Evolutionary conservation across 805 yeast genomes (phyloP).

Genomic region (Clavispora vitiphila): DNA sequence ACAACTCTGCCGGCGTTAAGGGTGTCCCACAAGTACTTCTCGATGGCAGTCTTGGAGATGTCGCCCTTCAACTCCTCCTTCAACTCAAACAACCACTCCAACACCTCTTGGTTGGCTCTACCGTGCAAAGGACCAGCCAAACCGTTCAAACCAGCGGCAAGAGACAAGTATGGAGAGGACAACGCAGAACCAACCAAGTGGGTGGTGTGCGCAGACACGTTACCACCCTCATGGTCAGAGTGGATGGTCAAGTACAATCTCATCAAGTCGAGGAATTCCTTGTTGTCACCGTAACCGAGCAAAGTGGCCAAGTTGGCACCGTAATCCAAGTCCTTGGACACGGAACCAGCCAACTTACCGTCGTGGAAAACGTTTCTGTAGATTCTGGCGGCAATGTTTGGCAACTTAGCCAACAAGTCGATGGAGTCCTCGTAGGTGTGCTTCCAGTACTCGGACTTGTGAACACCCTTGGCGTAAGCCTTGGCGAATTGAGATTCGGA

Average conservation of each 20-base stretch:
- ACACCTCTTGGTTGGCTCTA: slow-evolving; percentile 80
- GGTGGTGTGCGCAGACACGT: slow-evolving; percentile 77
- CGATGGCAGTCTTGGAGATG: slow-evolving; percentile 48
- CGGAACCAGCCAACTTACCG: slow-evolving; percentile 49
- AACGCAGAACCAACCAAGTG: slow-evolving; percentile 80
- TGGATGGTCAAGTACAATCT: slow-evolving; percentile 71
- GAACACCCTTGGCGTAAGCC: slow-evolving; percentile 66
- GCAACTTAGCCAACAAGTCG: slow-evolving; percentile 67
- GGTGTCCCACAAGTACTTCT: slow-evolving; percentile 64
- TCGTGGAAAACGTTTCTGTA: slow-evolving; percentile 58
- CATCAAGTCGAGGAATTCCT: slow-evolving; percentile 63
- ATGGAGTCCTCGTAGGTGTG: slow-evolving; percentile 68
- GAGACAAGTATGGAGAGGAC: slow-evolving; percentile 69
- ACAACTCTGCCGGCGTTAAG: slow-evolving; percentile 72
- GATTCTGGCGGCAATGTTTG: slow-evolving; percentile 68
- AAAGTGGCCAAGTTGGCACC: slow-evolving; percentile 63
- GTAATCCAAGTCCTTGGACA: slow-evolving; percentile 59
- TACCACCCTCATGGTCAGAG: slow-evolving; percentile 83
- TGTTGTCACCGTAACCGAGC: slow-evolving; percentile 55
- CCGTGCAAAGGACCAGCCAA: slow-evolving; percentile 87
- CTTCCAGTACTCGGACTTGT: slow-evolving; percentile 72
- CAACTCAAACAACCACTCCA: slow-evolving; percentile 66
- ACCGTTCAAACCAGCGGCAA: slow-evolving; percentile 77
- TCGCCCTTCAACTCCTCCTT: slow-evolving; percentile 61
- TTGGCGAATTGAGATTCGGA: slow-evolving; percentile 66